Evolutionary conservation across 768 basidiomycete species (phyloP).

Genomic region (Zangia roseola): DNA sequence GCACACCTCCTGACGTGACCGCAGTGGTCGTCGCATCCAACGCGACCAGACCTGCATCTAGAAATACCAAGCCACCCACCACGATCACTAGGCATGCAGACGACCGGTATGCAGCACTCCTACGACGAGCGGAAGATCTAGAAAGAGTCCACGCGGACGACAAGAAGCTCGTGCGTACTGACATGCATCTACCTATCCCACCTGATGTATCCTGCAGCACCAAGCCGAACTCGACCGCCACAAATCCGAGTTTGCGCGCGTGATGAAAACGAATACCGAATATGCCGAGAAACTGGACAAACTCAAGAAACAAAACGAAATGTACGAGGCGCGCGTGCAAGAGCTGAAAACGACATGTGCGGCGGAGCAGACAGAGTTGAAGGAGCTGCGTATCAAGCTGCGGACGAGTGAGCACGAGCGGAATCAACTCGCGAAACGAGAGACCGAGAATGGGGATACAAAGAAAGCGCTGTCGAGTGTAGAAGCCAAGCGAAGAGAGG

Average conservation of each 20-base stretch:
- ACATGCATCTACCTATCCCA: neutral
- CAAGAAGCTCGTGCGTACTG: constrained; percentile 56
- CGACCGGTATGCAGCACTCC: constrained; percentile 55
- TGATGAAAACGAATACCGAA: constrained; percentile 48
- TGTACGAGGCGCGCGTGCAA: constrained; percentile 56
- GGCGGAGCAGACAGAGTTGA: constrained; percentile 59
- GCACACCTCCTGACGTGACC: neutral
- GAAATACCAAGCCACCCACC: constrained; percentile 24
- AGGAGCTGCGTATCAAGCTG: constrained; percentile 58
- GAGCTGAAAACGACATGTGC: constrained; percentile 53
- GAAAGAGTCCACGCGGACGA: constrained; percentile 61
- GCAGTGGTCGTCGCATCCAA: constrained; percentile 38
- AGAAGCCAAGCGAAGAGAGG: constrained; percentile 54
- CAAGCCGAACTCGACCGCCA: constrained; percentile 57
- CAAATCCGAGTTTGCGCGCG: constrained; percentile 53
- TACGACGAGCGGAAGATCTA: constrained; percentile 63
- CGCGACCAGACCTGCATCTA: constrained; percentile 22
- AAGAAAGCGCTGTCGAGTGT: constrained; percentile 48
- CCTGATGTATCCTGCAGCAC: constrained; percentile 42
- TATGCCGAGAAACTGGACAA: constrained; percentile 55
- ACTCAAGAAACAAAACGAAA: constrained; percentile 59
- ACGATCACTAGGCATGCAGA: constrained; percentile 20
- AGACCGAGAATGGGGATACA: constrained; percentile 48
- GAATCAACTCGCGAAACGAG: constrained; percentile 48
- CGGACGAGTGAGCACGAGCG: constrained; percentile 58